phyloP scores from a whole-genome alignment of 176 grass and related monocot species.

The Phoenix roebelenii region DNA sequence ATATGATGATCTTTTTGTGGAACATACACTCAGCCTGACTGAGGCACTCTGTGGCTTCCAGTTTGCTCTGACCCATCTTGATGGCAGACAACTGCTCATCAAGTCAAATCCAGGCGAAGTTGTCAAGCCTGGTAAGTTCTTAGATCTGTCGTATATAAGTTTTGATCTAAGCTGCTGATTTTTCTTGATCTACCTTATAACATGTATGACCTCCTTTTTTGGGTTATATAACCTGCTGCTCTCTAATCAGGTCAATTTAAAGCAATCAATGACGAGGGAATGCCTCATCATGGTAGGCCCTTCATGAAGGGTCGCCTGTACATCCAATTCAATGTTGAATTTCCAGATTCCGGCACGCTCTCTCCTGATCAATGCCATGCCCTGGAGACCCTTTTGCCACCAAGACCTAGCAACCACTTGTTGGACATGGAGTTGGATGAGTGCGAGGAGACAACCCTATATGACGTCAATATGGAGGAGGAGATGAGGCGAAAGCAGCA shows the following conservation, averaged over 20 bases:
- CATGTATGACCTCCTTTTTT: too few species aligned
- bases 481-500: slow-evolving; percentile 75
- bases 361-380: slow-evolving; percentile 40
- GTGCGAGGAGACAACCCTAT: slow-evolving; percentile 74
- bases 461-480: slow-evolving; percentile 85
- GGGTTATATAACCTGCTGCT: not conserved
- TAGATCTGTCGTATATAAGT: too few species aligned
- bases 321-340: slow-evolving; percentile 74
- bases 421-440: slow-evolving; percentile 58
- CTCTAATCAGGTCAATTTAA: slow-evolving; percentile 58
- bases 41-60: slow-evolving; percentile 91
- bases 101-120: slow-evolving; percentile 88
- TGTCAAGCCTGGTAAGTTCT: slow-evolving; percentile 61
- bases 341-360: slow-evolving; percentile 49
- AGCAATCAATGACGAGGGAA: slow-evolving; percentile 88
- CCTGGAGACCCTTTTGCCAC: slow-evolving; percentile 55
- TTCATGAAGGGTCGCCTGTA: slow-evolving; percentile 90
- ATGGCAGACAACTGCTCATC: slow-evolving; percentile 71
- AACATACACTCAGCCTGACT: slow-evolving; percentile 66
- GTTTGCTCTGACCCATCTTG: slow-evolving; percentile 87
- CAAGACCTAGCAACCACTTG: slow-evolving; percentile 27
- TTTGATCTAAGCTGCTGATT: too few species aligned
- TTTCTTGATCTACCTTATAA: too few species aligned
- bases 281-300: slow-evolving; percentile 76
- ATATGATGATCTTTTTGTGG: slow-evolving; percentile 57